phyloP scores from a whole-genome alignment of 306 rosid species.

The Leucaena leucocephala region DNA sequence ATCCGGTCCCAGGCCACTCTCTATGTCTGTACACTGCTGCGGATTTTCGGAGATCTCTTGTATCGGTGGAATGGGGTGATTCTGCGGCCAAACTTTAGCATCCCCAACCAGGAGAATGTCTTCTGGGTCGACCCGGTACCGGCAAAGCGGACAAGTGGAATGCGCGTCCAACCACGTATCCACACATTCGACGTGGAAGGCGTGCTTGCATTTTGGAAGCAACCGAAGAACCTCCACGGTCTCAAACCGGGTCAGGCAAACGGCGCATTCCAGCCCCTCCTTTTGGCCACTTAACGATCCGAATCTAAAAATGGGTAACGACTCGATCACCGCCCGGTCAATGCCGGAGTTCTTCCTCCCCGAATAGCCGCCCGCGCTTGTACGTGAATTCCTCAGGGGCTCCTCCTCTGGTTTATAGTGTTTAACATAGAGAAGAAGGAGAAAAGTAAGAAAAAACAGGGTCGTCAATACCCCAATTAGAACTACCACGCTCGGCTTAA shows the following conservation, averaged over 20 bases:
- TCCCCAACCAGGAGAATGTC: slow-evolving; percentile 66
- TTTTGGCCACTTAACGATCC: slow-evolving; percentile 63
- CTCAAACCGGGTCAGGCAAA: slow-evolving; percentile 67
- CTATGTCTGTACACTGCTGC: slow-evolving; percentile 30
- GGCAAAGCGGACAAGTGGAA: slow-evolving; percentile 92
- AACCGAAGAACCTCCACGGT: slow-evolving; percentile 70
- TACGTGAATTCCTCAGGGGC: background rate
- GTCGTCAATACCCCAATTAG: slow-evolving; percentile 56
- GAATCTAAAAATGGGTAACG: slow-evolving; percentile 79
- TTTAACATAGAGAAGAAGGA: slow-evolving; percentile 78
- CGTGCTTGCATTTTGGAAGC: slow-evolving; percentile 90
- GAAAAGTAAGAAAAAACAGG: slow-evolving; percentile 63
- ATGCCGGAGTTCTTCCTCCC: slow-evolving; percentile 81
- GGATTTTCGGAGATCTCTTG: slow-evolving; percentile 16
- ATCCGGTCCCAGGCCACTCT: slow-evolving; percentile 21
- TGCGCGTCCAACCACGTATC: slow-evolving; percentile 99
- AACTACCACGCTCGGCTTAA: slow-evolving; percentile 63
- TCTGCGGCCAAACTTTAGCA: slow-evolving; percentile 22
- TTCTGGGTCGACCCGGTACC: slow-evolving; percentile 85
- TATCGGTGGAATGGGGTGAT: slow-evolving; percentile 3
- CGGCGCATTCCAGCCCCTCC: slow-evolving; percentile 83
- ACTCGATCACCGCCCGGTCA: slow-evolving; percentile 68
- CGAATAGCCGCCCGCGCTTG: background rate
- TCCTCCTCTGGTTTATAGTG: slow-evolving; percentile 53
- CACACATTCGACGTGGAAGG: slow-evolving; percentile 93